These are phyloP conservation scores for Coprinopsis marcescibilis DNA, from an alignment of 768 basidiomycete genomes.

Conservation along the genomic window DNA sequence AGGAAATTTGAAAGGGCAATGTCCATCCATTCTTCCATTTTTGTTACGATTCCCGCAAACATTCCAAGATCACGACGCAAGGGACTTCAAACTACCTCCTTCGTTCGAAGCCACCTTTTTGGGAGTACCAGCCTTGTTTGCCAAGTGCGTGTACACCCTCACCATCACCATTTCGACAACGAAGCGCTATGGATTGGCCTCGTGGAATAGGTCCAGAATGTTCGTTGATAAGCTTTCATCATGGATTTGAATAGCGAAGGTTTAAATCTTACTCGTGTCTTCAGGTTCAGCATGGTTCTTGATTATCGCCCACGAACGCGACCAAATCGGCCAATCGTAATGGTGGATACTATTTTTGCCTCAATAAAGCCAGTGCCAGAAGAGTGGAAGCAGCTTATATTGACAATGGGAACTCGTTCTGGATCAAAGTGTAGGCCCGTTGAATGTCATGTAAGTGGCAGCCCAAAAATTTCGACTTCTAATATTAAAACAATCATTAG, in stretches of 20 bases:
- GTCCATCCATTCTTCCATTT: conserved; percentile 35
- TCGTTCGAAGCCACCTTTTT: conserved; percentile 32
- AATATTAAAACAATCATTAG: conserved; percentile 5
- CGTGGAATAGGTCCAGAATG: conserved; percentile 33
- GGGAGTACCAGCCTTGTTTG: conserved; percentile 27
- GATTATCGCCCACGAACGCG: conserved; percentile 42
- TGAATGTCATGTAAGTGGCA: conserved; percentile 48
- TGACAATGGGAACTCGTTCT: conserved; percentile 29
- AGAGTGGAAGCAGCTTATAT: conserved; percentile 51
- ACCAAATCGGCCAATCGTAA: conserved; percentile 38
- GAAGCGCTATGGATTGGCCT: conserved; percentile 24
- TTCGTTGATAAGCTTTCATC: conserved; percentile 16
- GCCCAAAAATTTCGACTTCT: not conserved
- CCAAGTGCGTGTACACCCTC: conserved; percentile 29
- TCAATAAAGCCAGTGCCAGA: conserved; percentile 50
- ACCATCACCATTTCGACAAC: conserved; percentile 27
- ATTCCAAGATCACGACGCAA: conserved; percentile 23
- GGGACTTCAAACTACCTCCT: conserved; percentile 29
- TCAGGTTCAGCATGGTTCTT: conserved; percentile 36
- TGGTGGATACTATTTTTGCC: conserved; percentile 37
- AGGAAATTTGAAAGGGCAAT: conserved; percentile 16
- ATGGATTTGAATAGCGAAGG: not conserved
- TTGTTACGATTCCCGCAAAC: conserved; percentile 28
- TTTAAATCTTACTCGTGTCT: not conserved
- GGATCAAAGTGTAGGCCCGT: conserved; percentile 30